Evolutionary conservation across 2,329 filamentous ascomycete species (phyloP).

Genomic region (Epichloe glyceriae): DNA sequence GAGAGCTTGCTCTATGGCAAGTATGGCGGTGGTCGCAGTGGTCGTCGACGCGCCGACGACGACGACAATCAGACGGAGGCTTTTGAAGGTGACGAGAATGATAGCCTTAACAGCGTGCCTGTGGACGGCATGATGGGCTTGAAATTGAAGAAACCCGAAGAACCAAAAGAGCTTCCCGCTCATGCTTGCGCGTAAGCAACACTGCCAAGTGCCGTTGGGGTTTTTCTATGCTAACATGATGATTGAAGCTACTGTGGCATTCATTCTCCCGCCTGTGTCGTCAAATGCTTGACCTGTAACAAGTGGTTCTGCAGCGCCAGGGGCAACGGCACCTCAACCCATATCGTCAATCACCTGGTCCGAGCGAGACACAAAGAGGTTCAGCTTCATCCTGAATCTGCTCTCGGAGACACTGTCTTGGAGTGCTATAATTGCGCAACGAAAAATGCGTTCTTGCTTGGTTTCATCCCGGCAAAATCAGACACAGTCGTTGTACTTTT

Average conservation of each 20-base stretch:
- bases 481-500: slow-evolving; percentile 95
- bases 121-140: slow-evolving; percentile 61
- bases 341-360: slow-evolving; percentile 97
- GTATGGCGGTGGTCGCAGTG: slow-evolving; percentile 41
- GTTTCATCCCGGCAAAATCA: slow-evolving; percentile 96
- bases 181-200: slow-evolving; percentile 83
- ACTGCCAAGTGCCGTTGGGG: background rate
- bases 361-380: slow-evolving; percentile 98
- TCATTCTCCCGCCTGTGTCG: slow-evolving; percentile 86
- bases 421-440: slow-evolving; percentile 99
- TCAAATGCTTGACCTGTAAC: slow-evolving; percentile 88
- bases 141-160: slow-evolving; percentile 46
- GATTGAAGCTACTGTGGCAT: slow-evolving; percentile 77
- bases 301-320: slow-evolving; percentile 99
- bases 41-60: slow-evolving; percentile 64
- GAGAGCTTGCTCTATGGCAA: slow-evolving; percentile 69
- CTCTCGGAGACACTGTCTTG: slow-evolving; percentile 86
- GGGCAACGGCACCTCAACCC: slow-evolving; percentile 90
- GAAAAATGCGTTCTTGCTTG: slow-evolving; percentile 96
- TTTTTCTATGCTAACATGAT: background rate
- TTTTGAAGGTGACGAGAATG: slow-evolving; percentile 69
- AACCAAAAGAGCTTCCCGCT: slow-evolving; percentile 80
- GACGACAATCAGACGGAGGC: slow-evolving; percentile 81
- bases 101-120: slow-evolving; percentile 66
- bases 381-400: slow-evolving; percentile 84